Evolutionary conservation across 352 stramenopile genomes (phyloP).

Genomic region (Lagenidium giganteum): DNA sequence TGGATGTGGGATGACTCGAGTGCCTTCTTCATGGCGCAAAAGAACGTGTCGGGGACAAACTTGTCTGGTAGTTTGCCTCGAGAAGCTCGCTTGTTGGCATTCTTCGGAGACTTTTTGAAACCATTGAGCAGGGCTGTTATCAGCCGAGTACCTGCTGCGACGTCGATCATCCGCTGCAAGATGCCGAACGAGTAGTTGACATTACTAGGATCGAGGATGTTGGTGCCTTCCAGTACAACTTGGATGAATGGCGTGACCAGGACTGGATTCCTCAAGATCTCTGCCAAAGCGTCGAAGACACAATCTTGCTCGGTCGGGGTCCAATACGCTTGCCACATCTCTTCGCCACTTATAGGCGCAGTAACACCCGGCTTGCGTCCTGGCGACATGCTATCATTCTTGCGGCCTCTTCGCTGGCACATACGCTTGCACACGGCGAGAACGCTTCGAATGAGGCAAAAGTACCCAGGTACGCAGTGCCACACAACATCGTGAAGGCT

Average conservation of each 20-base stretch:
- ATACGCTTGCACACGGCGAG: constrained; percentile 70
- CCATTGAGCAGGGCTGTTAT: too few relatives aligned
- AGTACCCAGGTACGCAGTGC: constrained; percentile 82
- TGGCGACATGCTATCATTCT: too few relatives aligned
- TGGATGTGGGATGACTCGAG: constrained; percentile 75
- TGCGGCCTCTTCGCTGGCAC: constrained; percentile 56
- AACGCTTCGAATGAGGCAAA: constrained; percentile 57
- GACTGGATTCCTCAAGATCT: constrained; percentile 60
- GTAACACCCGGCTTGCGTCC: too few relatives aligned
- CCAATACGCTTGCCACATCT: constrained; percentile 81
- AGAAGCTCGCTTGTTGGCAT: constrained; percentile 3
- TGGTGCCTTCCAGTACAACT: constrained; percentile 76
- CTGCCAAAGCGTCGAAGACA: constrained; percentile 37
- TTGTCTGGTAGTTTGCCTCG: constrained; percentile 22
- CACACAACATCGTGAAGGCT: constrained; percentile 39
- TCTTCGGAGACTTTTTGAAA: too few relatives aligned
- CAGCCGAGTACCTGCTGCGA: constrained; percentile 37
- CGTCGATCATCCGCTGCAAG: constrained; percentile 68
- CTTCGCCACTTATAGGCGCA: too few relatives aligned
- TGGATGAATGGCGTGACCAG: constrained; percentile 76
- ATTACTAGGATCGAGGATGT: constrained; percentile 73
- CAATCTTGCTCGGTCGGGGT: constrained; percentile 24
- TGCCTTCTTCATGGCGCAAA: constrained; percentile 63
- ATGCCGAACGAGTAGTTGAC: constrained; percentile 84
- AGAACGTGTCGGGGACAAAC: constrained; percentile 67